phyloP scores from a whole-genome alignment of 805 yeast genomes.

The Teunomyces atbi region DNA sequence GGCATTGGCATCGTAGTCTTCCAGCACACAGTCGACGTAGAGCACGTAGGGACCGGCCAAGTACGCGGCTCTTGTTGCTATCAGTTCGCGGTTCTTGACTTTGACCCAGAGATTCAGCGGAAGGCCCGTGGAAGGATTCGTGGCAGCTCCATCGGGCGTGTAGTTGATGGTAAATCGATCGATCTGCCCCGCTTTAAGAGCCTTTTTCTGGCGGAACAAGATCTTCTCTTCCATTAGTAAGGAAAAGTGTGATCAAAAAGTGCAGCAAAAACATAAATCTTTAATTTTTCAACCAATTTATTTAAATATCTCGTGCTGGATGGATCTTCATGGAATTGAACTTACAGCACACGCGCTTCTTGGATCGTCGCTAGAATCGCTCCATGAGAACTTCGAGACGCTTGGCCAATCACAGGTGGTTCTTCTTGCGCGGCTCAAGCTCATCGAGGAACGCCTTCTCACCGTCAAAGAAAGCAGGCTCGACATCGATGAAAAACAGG shows the following conservation, averaged over 20 bases:
- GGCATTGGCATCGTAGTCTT: conserved; percentile 55
- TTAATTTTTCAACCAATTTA: too few species aligned
- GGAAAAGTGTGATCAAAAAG: too few species aligned
- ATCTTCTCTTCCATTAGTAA: conserved; percentile 8
- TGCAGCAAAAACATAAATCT: too few species aligned
- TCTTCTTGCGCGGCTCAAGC: conserved; percentile 46
- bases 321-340: conserved; percentile 57
- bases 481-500: conserved; percentile 18
- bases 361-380: conserved; percentile 52
- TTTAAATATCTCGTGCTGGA: neutral
- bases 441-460: conserved; percentile 36
- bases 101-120: conserved; percentile 46
- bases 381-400: conserved; percentile 50
- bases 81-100: conserved; percentile 68
- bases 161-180: conserved; percentile 55
- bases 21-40: conserved; percentile 77
- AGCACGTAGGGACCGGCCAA: conserved; percentile 86
- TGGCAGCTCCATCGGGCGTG: conserved; percentile 31
- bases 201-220: conserved; percentile 37
- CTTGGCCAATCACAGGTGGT: conserved; percentile 58
- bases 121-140: conserved; percentile 9
- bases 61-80: conserved; percentile 77
- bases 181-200: conserved; percentile 59
- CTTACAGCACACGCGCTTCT: conserved; percentile 55
- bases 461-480: conserved; percentile 21